Base-by-base conservation (phyloP, 805 yeast genomes). In the Teunomyces panamensis region DNA sequence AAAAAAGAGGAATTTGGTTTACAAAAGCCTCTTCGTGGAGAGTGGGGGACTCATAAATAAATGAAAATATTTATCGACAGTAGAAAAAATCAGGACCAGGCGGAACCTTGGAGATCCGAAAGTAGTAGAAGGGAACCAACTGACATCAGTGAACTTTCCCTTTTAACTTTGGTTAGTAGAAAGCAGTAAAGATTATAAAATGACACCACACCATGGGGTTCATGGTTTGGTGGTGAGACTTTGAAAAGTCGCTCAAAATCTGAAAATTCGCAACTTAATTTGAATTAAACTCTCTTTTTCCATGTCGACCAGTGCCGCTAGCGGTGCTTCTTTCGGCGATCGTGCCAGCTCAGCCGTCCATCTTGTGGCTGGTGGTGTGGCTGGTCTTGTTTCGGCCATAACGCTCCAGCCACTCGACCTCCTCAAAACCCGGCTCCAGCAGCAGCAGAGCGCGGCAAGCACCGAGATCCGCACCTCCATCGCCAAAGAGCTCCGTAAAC, bases 371-470 rank as follows among this genome's bases (percentile, higher is more conserved):
- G 98, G 97, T 0, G 90, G 87, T 54, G 57, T 80, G 6, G 95
- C 96, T 1, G 98, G 98, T 0, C 67, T 92, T 44, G 75, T 89
- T 0, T 85, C 96, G 3, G 82, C 97, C 0, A 79, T 89, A 4
- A 74, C 79, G 0, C 73, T 92, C 35, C 98, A 92, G 64, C 98
- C 98, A 1, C 76, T 92, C 41, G 98, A 92, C 64, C 74, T 92
- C 41, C 68, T 92, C 42, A 92, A 92, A 64, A 92, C 98, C 0
- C 68, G 98, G 52, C 73, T 89, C 7, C 98, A 89, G 68, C 67
- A 73, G 55, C 76, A 73, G 56, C 75, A 73, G 42, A 61, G 57
- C 43, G 45, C 48, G 10, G 50, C 58, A 14, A 52, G 59, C 37
- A 34, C 39, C 9, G 58, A 54, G 39, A 52, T 57, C 42, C 55